Conservation (phyloP, 768 basidiomycete species). For the Xerocomus potaroensis region DNA sequence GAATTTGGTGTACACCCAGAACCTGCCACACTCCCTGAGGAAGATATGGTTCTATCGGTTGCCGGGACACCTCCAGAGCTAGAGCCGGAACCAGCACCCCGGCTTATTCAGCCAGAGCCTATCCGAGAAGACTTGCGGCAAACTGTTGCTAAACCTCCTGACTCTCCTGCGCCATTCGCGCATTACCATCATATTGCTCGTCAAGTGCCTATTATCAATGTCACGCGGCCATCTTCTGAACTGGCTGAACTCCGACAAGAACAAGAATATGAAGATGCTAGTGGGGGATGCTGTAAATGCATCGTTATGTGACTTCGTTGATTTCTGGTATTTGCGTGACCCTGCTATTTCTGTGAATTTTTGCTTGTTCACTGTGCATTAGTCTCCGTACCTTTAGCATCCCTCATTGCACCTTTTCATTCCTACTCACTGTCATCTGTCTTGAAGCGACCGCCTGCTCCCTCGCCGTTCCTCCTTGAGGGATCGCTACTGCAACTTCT, state of each 20-base stretch:
- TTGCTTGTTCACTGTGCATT: constrained; percentile 24
- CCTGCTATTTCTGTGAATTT: constrained; percentile 16
- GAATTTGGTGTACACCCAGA: constrained; percentile 54
- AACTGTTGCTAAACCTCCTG: constrained; percentile 30
- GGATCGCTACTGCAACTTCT: background rate
- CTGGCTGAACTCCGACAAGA: constrained; percentile 24
- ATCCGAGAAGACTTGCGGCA: constrained; percentile 19
- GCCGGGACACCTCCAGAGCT: constrained; percentile 7
- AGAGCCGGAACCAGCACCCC: constrained; percentile 14
- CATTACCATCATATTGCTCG: constrained; percentile 39
- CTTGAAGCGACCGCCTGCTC: constrained; percentile 12
- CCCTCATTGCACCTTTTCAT: constrained; percentile 1
- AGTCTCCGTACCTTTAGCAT: constrained; percentile 8
- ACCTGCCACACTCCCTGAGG: constrained; percentile 16
- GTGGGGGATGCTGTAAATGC: constrained; percentile 70
- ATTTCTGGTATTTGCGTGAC: constrained; percentile 19
- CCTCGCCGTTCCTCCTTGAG: constrained; percentile 7
- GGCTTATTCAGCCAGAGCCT: constrained; percentile 30
- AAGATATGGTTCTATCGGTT: background rate
- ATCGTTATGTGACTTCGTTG: constrained; percentile 66
- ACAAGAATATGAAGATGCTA: constrained; percentile 43
- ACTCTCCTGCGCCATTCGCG: constrained; percentile 61
- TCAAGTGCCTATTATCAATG: constrained; percentile 31
- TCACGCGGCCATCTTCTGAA: constrained; percentile 30
- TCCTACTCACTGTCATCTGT: constrained; percentile 2